These are phyloP conservation scores for Yarrowia osloensis DNA, from an alignment of 805 yeast genomes.

Conservation along the genomic window DNA sequence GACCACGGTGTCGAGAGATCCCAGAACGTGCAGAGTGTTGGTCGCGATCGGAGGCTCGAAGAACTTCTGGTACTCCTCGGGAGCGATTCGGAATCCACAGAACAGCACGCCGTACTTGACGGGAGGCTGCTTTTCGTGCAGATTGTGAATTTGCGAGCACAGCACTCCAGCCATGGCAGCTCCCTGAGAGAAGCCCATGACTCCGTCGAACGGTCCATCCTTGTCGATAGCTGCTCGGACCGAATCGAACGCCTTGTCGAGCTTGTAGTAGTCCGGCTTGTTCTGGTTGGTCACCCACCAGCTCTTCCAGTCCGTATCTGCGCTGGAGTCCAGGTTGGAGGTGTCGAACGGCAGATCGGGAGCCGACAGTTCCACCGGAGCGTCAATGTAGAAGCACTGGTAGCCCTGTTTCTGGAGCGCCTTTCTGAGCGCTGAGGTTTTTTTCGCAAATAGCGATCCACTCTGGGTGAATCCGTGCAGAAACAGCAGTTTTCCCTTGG, in stretches of 20 bases:
- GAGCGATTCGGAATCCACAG: slow-evolving; percentile 55
- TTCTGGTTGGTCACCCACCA: slow-evolving; percentile 72
- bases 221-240: slow-evolving; percentile 56
- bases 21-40: slow-evolving; percentile 73
- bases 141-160: slow-evolving; percentile 57
- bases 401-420: slow-evolving; percentile 63
- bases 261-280: slow-evolving; percentile 39
- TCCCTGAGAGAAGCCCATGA: slow-evolving; percentile 93
- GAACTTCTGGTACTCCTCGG: slow-evolving; percentile 40
- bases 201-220: slow-evolving; percentile 83
- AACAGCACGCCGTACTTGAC: slow-evolving; percentile 76
- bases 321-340: slow-evolving; percentile 52
- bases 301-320: slow-evolving; percentile 55
- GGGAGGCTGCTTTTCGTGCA: slow-evolving; percentile 53
- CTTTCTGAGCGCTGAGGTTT: slow-evolving; percentile 86
- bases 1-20: slow-evolving; percentile 86
- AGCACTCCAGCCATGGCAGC: slow-evolving; percentile 81
- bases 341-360: slow-evolving; percentile 75
- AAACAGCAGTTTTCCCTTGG: slow-evolving; percentile 60
- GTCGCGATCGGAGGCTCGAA: slow-evolving; percentile 42
- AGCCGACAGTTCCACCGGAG: slow-evolving; percentile 64
- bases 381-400: slow-evolving; percentile 76
- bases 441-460: slow-evolving; percentile 79
- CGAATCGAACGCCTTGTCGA: slow-evolving; percentile 51
- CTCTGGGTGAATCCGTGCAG: slow-evolving; percentile 87